Evolutionary conservation across 2,329 filamentous ascomycete species (phyloP).

Genomic region (Colletotrichum kahawae): DNA sequence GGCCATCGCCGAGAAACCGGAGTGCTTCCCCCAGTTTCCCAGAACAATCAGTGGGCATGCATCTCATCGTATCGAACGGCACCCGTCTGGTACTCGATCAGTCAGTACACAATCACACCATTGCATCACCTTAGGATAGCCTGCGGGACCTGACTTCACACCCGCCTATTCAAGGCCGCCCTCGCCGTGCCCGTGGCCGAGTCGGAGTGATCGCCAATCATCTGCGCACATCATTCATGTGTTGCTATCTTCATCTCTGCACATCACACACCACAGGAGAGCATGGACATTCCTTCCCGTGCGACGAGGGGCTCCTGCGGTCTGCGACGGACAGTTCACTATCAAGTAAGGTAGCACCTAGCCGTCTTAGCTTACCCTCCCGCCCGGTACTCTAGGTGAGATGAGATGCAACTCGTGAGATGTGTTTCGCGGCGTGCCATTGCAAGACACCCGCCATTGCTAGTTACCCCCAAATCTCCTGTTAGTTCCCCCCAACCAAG

Average conservation of each 20-base stretch:
- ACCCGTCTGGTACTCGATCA: not conserved
- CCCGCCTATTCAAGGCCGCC: not conserved
- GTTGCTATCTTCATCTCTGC: not conserved
- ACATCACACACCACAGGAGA: not conserved
- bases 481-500: conserved; percentile 5
- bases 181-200: not conserved
- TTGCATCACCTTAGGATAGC: not conserved
- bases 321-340: not conserved
- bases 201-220: conserved; percentile 12
- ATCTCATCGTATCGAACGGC: not conserved
- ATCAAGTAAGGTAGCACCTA: not conserved
- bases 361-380: not conserved
- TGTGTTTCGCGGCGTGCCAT: conserved; percentile 15
- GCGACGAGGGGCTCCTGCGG: not conserved
- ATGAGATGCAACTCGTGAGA: conserved; percentile 5
- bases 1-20: not conserved
- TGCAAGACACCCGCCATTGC: conserved; percentile 14
- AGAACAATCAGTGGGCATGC: not conserved
- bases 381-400: not conserved
- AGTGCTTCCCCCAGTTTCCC: not conserved
- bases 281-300: not conserved
- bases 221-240: conserved; percentile 18
- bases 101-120: not conserved
- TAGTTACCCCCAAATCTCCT: not conserved
- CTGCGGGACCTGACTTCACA: not conserved